Conservation (phyloP, 2,329 filamentous ascomycete genomes). For the Emergomyces pasteurianus region DNA sequence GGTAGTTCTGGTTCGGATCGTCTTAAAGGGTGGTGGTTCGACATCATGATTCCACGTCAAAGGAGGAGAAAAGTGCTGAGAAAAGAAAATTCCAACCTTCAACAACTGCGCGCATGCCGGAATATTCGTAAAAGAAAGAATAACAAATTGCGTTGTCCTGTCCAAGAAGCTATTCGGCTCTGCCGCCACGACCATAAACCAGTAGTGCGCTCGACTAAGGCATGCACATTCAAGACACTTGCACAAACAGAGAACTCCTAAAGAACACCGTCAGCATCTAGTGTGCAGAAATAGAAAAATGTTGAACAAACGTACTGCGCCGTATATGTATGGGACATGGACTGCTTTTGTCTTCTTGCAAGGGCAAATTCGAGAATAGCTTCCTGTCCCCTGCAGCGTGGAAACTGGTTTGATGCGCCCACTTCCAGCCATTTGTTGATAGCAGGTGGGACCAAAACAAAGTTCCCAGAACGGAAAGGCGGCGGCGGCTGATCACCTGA, state of each 20-base stretch:
- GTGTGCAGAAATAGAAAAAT: not conserved
- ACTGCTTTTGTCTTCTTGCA: not conserved
- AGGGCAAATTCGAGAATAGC: not conserved
- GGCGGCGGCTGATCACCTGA: not conserved
- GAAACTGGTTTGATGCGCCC: not conserved
- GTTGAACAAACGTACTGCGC: not conserved
- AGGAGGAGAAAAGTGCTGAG: conserved; percentile 19
- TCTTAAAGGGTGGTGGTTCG: conserved; percentile 25
- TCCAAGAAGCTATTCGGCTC: not conserved
- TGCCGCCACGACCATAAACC: not conserved
- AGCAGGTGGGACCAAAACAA: conserved; percentile 12
- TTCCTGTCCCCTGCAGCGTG: not conserved
- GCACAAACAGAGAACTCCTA: not conserved
- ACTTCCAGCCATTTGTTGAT: not conserved
- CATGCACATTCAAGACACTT: not conserved
- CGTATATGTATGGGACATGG: not conserved
- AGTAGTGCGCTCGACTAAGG: not conserved
- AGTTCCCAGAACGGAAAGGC: conserved; percentile 10
- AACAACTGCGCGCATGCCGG: conserved; percentile 31
- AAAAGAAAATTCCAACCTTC: conserved; percentile 16
- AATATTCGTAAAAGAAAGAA: conserved; percentile 8
- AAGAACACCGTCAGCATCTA: not conserved
- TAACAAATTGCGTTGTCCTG: not conserved
- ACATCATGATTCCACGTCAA: conserved; percentile 26
- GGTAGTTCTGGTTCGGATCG: conserved; percentile 29